These are phyloP conservation scores for Eleusine indica DNA, from an alignment of 176 grass and related monocot genomes.

Conservation along the genomic window DNA sequence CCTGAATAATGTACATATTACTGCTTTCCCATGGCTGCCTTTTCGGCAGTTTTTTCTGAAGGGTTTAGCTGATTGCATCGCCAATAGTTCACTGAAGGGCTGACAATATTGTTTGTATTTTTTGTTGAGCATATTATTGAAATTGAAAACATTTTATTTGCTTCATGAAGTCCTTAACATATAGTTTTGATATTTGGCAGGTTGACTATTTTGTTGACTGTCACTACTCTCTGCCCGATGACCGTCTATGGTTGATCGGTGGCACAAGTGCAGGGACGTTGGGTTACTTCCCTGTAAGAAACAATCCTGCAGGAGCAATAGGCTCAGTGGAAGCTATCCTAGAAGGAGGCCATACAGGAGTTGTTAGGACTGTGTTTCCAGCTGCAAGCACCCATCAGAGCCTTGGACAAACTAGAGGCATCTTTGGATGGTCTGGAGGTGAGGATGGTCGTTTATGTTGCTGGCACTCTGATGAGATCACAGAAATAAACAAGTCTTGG, in stretches of 20 bases:
- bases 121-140: not conserved
- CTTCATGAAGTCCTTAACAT: not conserved
- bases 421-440: conserved; percentile 95
- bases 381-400: conserved; percentile 39
- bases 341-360: conserved; percentile 75
- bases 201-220: conserved; percentile 95
- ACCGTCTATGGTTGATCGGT: conserved; percentile 74
- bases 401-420: conserved; percentile 47
- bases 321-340: conserved; percentile 70
- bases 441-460: conserved; percentile 92
- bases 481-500: conserved; percentile 64
- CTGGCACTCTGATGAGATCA: conserved; percentile 61
- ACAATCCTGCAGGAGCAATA: conserved; percentile 39
- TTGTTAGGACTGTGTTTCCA: conserved; percentile 70
- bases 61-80: not conserved
- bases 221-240: conserved; percentile 74
- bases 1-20: not conserved
- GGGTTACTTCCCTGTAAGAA: conserved; percentile 80
- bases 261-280: conserved; percentile 70
- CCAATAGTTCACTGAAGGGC: not conserved
- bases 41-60: not conserved
- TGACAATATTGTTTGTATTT: not conserved
- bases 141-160: not conserved
- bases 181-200: conserved; percentile 46
- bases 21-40: not conserved